Percentiles rank a stretch among this genome's conserved stretches.
phyloP scores from a whole-genome alignment of 2,329 filamentous ascomycete species.

The Ploettnerulaceae sp. region DNA sequence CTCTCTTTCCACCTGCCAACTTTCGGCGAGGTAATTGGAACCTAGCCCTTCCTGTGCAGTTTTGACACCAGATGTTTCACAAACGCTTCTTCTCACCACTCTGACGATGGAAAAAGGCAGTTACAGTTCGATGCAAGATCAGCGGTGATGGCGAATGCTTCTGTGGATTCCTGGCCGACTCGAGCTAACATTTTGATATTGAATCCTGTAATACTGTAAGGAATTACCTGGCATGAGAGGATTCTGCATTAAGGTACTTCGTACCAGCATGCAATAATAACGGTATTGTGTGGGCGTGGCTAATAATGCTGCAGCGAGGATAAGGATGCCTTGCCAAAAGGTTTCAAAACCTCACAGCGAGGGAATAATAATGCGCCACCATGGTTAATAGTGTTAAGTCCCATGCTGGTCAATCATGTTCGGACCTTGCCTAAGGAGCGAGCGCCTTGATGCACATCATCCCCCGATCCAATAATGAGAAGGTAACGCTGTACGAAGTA shows the following conservation, averaged over 20 bases:
- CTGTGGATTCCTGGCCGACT: constrained; percentile 4
- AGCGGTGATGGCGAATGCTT: constrained; percentile 14
- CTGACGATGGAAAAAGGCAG: constrained; percentile 5
- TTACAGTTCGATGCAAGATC: constrained; percentile 19
- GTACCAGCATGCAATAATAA: constrained; percentile 13
- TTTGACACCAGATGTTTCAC: no score
- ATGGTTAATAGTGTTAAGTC: constrained; percentile 9
- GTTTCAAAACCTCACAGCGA: constrained; percentile 22
- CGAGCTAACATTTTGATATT: background rate
- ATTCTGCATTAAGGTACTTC: constrained; percentile 18
- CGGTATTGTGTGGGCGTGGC: constrained; percentile 20
- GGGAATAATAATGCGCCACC: constrained; percentile 9
- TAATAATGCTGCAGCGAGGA: constrained; percentile 24
- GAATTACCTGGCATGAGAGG: constrained; percentile 21
- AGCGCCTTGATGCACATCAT: constrained; percentile 26
- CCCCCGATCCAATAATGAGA: constrained; percentile 14
- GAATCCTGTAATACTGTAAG: constrained; percentile 14
- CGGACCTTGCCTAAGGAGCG: constrained; percentile 20
- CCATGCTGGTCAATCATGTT: constrained; percentile 10
- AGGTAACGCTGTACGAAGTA: no score
- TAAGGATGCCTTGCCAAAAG: constrained; percentile 21
- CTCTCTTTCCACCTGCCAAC: no score
- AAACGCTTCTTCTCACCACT: no score
- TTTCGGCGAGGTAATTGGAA: no score
- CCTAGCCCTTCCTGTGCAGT: no score